Base-by-base conservation (phyloP, 2,329 filamentous ascomycete species). In the Talaromyces piceae region DNA sequence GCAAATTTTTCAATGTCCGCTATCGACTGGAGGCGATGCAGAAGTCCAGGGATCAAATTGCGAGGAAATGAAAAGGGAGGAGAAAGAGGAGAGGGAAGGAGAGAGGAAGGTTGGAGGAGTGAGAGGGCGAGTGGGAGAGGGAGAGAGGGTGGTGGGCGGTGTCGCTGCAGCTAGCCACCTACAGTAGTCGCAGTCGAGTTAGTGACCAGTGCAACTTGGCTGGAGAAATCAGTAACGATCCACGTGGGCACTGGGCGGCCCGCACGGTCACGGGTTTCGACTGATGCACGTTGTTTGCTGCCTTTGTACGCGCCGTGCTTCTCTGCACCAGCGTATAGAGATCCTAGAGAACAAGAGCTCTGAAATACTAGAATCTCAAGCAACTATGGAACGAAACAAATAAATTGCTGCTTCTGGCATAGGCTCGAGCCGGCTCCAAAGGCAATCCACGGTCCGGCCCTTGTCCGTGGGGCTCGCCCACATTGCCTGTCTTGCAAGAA, bases 231-330 rank as follows among this genome's bases (percentile, higher is more conserved):
- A 59, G 58, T 53, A 49, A 53, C 47, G 56, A 58, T 63, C 58
- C 59, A 63, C 60, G 60, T 63, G 61, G 61, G n/a, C n/a, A n/a
- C n/a, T n/a, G n/a, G n/a, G 33, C 3, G n/a, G 33, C 16, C 33
- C 33, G 16, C 33, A 20, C 16, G 33, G 33, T 37, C 33, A 37
- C 33, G 33, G 16, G 33, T n/a, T n/a, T n/a, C n/a, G n/a, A n/a
- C n/a, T n/a, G n/a, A n/a, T n/a, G n/a, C n/a, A n/a, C n/a, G n/a
- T n/a, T n/a, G n/a, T n/a, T n/a, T n/a, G n/a, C n/a, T n/a, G n/a
- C n/a, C n/a, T n/a, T n/a, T n/a, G n/a, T n/a, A n/a, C n/a, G n/a
- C n/a, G n/a, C n/a, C n/a, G n/a, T n/a, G n/a, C n/a, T n/a, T n/a
- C n/a, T n/a, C n/a, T n/a, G n/a, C n/a, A n/a, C n/a, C n/a, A n/a